A percentile compares a stretch with the other conserved stretches of the same genome.
Evolutionary conservation across 805 yeast species (phyloP).

Genomic region (Zygosaccharomyces bailii): DNA sequence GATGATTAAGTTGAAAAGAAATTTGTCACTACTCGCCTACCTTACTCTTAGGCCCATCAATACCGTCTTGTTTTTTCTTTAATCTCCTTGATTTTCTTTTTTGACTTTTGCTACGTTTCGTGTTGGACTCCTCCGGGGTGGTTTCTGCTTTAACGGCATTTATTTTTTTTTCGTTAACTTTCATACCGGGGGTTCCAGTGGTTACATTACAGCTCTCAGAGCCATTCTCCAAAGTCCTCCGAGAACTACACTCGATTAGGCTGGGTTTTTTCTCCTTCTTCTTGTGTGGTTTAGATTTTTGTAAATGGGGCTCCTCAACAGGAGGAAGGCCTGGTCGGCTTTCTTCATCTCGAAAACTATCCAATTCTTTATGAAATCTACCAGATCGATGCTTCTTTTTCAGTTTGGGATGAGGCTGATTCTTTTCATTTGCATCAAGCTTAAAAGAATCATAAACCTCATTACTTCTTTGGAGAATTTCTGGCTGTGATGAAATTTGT

Average conservation of each 20-base stretch:
- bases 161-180: no score
- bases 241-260: neutral
- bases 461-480: no score
- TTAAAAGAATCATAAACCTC: no score
- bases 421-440: no score
- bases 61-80: no score
- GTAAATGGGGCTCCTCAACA: neutral
- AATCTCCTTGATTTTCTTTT: neutral
- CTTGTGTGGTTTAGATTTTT: neutral
- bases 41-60: no score
- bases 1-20: neutral
- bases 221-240: neutral
- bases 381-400: neutral
- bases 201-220: neutral
- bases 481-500: neutral
- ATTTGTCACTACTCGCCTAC: neutral
- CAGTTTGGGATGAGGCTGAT: no score
- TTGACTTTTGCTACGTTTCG: neutral
- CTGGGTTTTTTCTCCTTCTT: neutral
- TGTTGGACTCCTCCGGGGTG: neutral
- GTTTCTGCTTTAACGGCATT: neutral
- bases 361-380: no score
- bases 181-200: no score
- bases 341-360: neutral
- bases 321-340: neutral